These are phyloP conservation scores for Hydrangea macrophylla DNA, from an alignment of 148 eudicot species.

Conservation along the genomic window DNA sequence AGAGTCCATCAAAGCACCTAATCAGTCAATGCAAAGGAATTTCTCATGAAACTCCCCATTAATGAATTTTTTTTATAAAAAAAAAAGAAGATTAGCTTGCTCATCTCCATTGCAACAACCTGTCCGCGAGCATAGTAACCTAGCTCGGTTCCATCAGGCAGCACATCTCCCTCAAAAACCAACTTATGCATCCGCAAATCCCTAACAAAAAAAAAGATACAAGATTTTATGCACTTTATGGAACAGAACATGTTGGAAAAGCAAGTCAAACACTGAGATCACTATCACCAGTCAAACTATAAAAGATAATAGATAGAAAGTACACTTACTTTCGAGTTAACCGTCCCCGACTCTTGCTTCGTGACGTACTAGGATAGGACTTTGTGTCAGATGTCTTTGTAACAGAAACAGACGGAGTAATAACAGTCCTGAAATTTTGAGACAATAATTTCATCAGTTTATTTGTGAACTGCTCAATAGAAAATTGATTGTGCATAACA, in stretches of 20 bases:
- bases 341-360: conserved; percentile 52
- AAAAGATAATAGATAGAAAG: conserved; percentile 5
- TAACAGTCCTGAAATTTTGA: conserved; percentile 36
- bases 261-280: background rate
- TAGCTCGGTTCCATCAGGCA: conserved; percentile 77
- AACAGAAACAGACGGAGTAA: conserved; percentile 18
- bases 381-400: conserved; percentile 26
- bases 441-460: background rate
- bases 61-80: no score
- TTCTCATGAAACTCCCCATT: background rate
- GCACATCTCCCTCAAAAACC: conserved; percentile 61
- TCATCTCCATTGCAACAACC: conserved; percentile 32
- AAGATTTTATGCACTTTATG: background rate
- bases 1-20: no score
- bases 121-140: conserved; percentile 60
- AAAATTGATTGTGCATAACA: background rate
- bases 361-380: conserved; percentile 27
- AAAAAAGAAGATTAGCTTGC: background rate
- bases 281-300: background rate
- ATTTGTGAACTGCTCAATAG: background rate
- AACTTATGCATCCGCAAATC: conserved; percentile 74
- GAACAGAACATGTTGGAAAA: background rate
- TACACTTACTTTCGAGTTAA: conserved; percentile 69
- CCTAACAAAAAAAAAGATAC: conserved; percentile 32
- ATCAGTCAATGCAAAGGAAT: background rate